phyloP scores from a whole-genome alignment of 2,329 filamentous ascomycete genomes.

The Calonectria hawksworthii region DNA sequence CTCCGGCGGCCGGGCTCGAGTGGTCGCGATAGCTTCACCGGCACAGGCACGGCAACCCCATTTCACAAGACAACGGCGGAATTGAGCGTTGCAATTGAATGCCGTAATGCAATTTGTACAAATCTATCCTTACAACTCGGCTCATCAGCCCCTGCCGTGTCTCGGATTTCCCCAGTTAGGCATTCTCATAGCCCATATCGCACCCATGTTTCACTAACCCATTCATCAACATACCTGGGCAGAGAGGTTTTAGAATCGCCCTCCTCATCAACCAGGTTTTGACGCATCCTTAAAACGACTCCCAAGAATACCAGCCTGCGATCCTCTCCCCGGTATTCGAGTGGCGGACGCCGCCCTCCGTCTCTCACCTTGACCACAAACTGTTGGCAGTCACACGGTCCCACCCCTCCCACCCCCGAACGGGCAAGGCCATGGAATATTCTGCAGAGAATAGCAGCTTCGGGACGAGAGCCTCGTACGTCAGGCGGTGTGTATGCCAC shows the following conservation, averaged over 20 bases:
- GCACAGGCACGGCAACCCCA: neutral
- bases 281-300: neutral
- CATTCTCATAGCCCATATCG: neutral
- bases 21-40: conserved; percentile 39
- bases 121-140: neutral
- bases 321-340: conserved; percentile 10
- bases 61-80: neutral
- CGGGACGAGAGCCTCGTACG: neutral
- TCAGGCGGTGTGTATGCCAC: conserved; percentile 8
- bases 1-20: conserved; percentile 14
- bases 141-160: neutral
- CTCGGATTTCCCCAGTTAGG: neutral
- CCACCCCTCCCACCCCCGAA: conserved; percentile 21
- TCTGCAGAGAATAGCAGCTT: neutral
- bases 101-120: neutral
- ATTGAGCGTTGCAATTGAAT: neutral
- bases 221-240: neutral
- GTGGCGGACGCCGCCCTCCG: conserved; percentile 6
- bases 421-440: conserved; percentile 23
- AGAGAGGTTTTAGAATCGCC: neutral
- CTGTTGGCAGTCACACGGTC: conserved; percentile 11
- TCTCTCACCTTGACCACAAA: conserved; percentile 17
- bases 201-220: neutral
- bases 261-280: neutral
- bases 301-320: neutral